These are phyloP conservation scores for Hypoxylon fuscum DNA, from an alignment of 495 filamentous ascomycete species.

Conservation along the genomic window DNA sequence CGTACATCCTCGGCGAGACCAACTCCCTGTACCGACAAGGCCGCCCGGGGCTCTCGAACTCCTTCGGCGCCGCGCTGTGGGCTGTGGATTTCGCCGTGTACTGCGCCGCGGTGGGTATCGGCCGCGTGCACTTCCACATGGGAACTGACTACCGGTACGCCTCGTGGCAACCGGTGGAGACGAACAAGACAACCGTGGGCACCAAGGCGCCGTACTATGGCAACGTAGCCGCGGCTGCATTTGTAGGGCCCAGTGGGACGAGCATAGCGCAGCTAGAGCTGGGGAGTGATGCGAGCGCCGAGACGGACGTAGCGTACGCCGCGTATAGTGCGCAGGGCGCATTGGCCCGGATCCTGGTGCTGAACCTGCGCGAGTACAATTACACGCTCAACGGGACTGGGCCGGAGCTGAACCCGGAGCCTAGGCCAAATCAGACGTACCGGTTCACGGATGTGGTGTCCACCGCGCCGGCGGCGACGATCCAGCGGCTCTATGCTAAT, in stretches of 20 bases:
- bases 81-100: conserved; percentile 71
- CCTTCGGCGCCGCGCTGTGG: conserved; percentile 78
- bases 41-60: conserved; percentile 68
- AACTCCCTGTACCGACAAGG: conserved; percentile 74
- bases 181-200: conserved; percentile 60
- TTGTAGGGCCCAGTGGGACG: conserved; percentile 55
- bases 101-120: conserved; percentile 65
- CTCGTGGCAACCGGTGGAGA: conserved; percentile 68
- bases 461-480: conserved; percentile 28
- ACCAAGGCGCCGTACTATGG: conserved; percentile 76
- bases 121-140: conserved; percentile 72
- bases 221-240: conserved; percentile 66
- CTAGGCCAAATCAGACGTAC: conserved; percentile 53
- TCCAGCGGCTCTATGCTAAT: conserved; percentile 66
- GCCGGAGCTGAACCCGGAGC: conserved; percentile 30
- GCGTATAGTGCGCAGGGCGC: conserved; percentile 58
- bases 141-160: conserved; percentile 68
- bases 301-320: conserved; percentile 62
- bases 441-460: conserved; percentile 44
- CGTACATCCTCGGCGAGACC: conserved; percentile 72
- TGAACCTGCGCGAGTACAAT: conserved; percentile 71
- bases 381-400: conserved; percentile 58
- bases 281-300: neutral
- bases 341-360: conserved; percentile 60
- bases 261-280: conserved; percentile 42